Evolutionary conservation across 176 grass and related monocot genomes (phyloP).

Genomic region (Paspalum notatum): DNA sequence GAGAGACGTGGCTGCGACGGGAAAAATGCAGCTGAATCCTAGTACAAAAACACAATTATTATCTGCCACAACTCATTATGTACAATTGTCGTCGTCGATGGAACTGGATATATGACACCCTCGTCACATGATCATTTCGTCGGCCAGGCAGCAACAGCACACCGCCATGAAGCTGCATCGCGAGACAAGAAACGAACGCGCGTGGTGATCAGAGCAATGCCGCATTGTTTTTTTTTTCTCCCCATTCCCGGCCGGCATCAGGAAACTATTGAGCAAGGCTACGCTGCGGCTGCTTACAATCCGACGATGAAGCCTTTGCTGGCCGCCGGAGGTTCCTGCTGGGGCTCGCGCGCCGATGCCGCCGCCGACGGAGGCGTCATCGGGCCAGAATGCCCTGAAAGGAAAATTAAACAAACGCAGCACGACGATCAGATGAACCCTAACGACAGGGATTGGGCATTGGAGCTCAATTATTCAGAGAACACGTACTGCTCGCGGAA

Average conservation of each 20-base stretch:
- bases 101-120: not conserved
- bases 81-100: not conserved
- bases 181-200: not conserved
- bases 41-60: not conserved
- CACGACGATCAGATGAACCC: not conserved
- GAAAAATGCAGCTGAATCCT: constrained; percentile 4
- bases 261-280: not conserved
- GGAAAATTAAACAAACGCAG: too few species aligned
- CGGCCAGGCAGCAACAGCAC: constrained; percentile 50
- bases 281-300: constrained; percentile 40
- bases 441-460: not conserved
- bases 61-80: not conserved
- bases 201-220: not conserved
- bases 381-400: not conserved
- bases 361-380: constrained; percentile 40
- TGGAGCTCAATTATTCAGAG: not conserved
- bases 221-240: not conserved
- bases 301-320: constrained; percentile 32
- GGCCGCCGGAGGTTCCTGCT: not conserved
- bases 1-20: not conserved
- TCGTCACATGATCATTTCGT: constrained; percentile 52
- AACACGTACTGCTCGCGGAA: constrained; percentile 6
- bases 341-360: not conserved
- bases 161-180: constrained; percentile 47
- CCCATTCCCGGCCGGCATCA: not conserved